These are phyloP conservation scores for Panaeolus papilionaceus DNA, from an alignment of 768 basidiomycete species.

Conservation along the genomic window DNA sequence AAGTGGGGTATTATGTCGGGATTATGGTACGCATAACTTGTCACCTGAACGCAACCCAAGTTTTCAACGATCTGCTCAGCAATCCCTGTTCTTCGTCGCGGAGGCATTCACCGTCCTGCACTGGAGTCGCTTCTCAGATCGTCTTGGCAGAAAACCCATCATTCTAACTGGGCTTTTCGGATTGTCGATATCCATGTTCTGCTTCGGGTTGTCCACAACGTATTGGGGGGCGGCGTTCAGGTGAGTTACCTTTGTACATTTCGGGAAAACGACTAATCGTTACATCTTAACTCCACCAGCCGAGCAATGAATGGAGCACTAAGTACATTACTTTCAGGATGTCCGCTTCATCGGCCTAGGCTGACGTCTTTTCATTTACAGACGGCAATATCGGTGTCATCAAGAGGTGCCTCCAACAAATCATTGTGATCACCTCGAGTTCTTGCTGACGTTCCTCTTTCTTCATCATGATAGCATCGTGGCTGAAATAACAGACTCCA, in stretches of 20 bases:
- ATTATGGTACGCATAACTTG: slow-evolving; percentile 52
- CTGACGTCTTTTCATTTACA: slow-evolving; percentile 12
- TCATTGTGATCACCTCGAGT: not conserved
- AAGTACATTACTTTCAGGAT: slow-evolving; percentile 44
- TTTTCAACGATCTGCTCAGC: slow-evolving; percentile 41
- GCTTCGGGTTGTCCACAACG: slow-evolving; percentile 72
- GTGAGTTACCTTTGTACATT: slow-evolving; percentile 29
- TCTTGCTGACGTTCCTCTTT: not conserved
- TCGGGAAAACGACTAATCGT: not conserved
- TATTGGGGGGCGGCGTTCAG: slow-evolving; percentile 67
- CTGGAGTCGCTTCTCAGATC: slow-evolving; percentile 52
- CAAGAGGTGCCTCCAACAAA: slow-evolving; percentile 43
- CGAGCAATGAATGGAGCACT: slow-evolving; percentile 72
- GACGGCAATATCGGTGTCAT: slow-evolving; percentile 68
- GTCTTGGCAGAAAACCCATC: slow-evolving; percentile 75
- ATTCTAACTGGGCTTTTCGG: slow-evolving; percentile 69
- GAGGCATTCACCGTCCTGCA: slow-evolving; percentile 37
- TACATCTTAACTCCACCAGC: slow-evolving; percentile 37
- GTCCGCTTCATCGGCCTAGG: too few species aligned
- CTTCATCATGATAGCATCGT: slow-evolving; percentile 48
- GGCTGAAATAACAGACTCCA: slow-evolving; percentile 71
- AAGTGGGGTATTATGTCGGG: slow-evolving; percentile 78
- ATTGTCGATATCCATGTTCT: slow-evolving; percentile 69
- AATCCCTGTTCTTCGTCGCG: slow-evolving; percentile 77
- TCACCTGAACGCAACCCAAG: not conserved